Evolutionary conservation across 139 green algal genomes (phyloP).

Genomic region (Coelastrella sp.): DNA sequence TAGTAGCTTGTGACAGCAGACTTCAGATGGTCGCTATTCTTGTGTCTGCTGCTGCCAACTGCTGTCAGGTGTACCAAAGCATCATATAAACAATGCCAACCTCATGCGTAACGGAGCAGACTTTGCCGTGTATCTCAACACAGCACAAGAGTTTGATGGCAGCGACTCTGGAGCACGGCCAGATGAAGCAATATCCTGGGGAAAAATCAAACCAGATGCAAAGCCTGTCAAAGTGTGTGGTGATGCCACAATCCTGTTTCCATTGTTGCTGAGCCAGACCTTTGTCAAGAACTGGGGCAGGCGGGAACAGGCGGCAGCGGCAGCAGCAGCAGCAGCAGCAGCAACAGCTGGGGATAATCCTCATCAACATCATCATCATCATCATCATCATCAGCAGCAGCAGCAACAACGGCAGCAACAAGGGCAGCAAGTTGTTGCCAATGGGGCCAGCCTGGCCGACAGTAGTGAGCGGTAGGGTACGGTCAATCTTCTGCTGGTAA

Average conservation of each 20-base stretch:
- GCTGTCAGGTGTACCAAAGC: constrained; percentile 89
- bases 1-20: not conserved
- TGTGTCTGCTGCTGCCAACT: not conserved
- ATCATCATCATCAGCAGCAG: not conserved
- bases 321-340: constrained; percentile 34
- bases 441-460: not conserved
- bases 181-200: constrained; percentile 98
- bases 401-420: constrained; percentile 9
- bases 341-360: not conserved
- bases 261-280: constrained; percentile 94
- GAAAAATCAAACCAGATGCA: constrained; percentile 94
- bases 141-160: constrained; percentile 97
- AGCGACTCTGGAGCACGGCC: constrained; percentile 92
- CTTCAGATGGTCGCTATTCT: not conserved
- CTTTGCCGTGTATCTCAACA: constrained; percentile 93
- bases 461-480: no score
- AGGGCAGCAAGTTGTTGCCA: not conserved
- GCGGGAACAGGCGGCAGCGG: constrained; percentile 8
- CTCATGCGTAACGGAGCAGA: constrained; percentile 98
- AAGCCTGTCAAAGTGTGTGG: constrained; percentile 90
- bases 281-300: constrained; percentile 85
- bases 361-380: not conserved
- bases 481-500: no score
- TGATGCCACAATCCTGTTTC: constrained; percentile 96
- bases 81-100: constrained; percentile 99